A percentile compares a stretch with the other conserved stretches of the same genome.
Evolutionary conservation across 1,284 basidiomycete genomes (phyloP).

Genomic region (Agroathelia rolfsii): DNA sequence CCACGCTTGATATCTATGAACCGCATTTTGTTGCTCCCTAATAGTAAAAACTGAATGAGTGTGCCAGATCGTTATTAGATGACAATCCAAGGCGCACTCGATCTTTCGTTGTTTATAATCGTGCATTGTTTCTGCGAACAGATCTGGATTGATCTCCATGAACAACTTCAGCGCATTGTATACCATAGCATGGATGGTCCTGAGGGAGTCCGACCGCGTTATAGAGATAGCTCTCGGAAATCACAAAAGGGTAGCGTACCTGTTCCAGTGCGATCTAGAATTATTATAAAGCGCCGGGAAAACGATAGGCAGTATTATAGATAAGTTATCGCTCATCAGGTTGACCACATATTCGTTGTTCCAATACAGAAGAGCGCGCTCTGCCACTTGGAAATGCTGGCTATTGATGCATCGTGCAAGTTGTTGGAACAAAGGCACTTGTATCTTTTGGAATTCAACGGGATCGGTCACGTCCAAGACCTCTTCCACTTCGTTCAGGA

Average conservation of each 20-base stretch:
- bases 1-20: conserved; percentile 79
- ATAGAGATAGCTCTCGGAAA: conserved; percentile 9
- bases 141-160: conserved; percentile 97
- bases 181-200: conserved; percentile 98
- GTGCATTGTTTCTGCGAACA: conserved; percentile 91
- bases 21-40: conserved; percentile 78
- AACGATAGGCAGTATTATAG: conserved; percentile 87
- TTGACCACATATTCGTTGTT: conserved; percentile 99
- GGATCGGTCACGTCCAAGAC: conserved; percentile 98
- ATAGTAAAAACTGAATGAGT: conserved; percentile 9
- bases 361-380: conserved; percentile 91
- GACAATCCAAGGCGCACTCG: conserved; percentile 48
- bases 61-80: conserved; percentile 5
- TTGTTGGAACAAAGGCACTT: conserved; percentile 90
- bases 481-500: conserved; percentile 98
- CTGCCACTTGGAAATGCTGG: conserved; percentile 98
- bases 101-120: conserved; percentile 87
- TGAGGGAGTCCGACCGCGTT: conserved; percentile 23
- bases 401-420: conserved; percentile 96
- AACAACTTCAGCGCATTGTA: conserved; percentile 98
- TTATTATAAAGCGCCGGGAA: conserved; percentile 98
- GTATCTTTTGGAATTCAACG: conserved; percentile 93
- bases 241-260: no score
- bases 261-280: conserved; percentile 97
- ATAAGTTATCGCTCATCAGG: conserved; percentile 95